phyloP scores from a whole-genome alignment of 1,284 basidiomycete species.

The Cryptococcus wingfieldii region DNA sequence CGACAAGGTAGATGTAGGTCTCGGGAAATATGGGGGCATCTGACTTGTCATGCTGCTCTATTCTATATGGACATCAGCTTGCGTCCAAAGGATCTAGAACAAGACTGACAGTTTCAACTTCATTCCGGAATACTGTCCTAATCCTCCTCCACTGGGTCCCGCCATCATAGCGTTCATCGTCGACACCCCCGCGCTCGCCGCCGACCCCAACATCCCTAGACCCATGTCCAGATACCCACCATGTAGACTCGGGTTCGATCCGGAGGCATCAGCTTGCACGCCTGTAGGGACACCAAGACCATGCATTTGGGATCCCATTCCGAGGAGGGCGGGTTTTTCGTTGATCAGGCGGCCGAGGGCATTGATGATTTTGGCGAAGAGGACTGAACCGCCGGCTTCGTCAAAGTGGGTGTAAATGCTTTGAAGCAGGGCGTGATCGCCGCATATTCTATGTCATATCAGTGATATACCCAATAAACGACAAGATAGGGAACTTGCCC shows the following conservation, averaged over 20 bases:
- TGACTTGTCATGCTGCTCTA: conserved; percentile 92
- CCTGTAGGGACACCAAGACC: conserved; percentile 61
- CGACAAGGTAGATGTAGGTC: conserved; percentile 85
- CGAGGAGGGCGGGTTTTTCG: conserved; percentile 78
- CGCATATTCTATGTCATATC: conserved; percentile 60
- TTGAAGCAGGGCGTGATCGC: conserved; percentile 73
- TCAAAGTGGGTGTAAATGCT: conserved; percentile 79
- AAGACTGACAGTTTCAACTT: conserved; percentile 72
- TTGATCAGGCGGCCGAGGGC: conserved; percentile 77
- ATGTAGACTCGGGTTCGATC: conserved; percentile 10
- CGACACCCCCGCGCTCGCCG: conserved; percentile 71
- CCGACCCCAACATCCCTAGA: conserved; percentile 75
- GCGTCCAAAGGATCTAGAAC: conserved; percentile 1
- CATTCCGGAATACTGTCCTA: conserved; percentile 72
- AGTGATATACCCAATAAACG: not conserved
- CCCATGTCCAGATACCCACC: conserved; percentile 59
- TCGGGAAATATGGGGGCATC: conserved; percentile 90
- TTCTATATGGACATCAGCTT: conserved; percentile 53
- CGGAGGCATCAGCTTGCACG: conserved; percentile 13
- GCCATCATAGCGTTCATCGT: conserved; percentile 66
- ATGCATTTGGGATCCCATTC: conserved; percentile 70
- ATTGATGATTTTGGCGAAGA: conserved; percentile 74
- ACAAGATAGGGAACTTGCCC: conserved; percentile 54
- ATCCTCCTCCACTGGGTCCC: conserved; percentile 57
- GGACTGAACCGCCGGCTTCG: conserved; percentile 58